Evolutionary conservation across 202 grass and related monocot species (phyloP).

Genomic region (Setaria italica): DNA sequence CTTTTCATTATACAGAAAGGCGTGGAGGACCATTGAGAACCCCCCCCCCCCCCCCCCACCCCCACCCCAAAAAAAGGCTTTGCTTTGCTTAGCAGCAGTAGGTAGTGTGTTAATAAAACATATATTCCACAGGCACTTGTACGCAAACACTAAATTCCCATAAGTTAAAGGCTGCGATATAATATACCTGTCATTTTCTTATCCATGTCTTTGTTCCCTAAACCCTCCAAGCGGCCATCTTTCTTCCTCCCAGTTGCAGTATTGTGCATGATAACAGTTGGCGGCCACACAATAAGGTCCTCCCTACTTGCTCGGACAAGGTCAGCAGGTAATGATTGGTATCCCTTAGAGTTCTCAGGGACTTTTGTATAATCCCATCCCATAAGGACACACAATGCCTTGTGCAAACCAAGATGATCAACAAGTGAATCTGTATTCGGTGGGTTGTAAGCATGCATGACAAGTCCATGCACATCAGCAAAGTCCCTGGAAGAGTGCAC

Average conservation of each 20-base stretch:
- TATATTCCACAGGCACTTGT: conserved; percentile 13
- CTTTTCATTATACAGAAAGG: too few relatives aligned
- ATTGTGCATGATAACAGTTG: conserved; percentile 88
- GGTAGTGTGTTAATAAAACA: background rate
- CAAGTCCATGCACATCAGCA: conserved; percentile 82
- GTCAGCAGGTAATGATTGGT: conserved; percentile 85
- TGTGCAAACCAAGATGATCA: conserved; percentile 96
- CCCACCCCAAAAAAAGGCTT: background rate
- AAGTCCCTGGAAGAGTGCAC: conserved; percentile 90
- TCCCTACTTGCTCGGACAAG: conserved; percentile 86
- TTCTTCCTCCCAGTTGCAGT: conserved; percentile 86
- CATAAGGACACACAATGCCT: conserved; percentile 95
- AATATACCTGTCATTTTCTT: conserved; percentile 94
- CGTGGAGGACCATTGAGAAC: too few relatives aligned
- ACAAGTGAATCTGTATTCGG: conserved; percentile 67
- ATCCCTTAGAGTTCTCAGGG: conserved; percentile 92
- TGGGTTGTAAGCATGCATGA: conserved; percentile 88
- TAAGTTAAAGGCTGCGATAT: conserved; percentile 43
- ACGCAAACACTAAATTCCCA: conserved; percentile 39
- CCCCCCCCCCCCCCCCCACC: too few relatives aligned
- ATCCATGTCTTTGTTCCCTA: conserved; percentile 99
- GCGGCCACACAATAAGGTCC: conserved; percentile 93
- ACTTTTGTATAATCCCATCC: conserved; percentile 88
- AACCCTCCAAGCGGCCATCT: conserved; percentile 85
- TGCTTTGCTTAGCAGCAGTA: conserved; percentile 12